A percentile compares a stretch with the other conserved stretches of the same genome.
Conservation (phyloP, 23 red algal species). For the Gracilariopsis chorda region DNA sequence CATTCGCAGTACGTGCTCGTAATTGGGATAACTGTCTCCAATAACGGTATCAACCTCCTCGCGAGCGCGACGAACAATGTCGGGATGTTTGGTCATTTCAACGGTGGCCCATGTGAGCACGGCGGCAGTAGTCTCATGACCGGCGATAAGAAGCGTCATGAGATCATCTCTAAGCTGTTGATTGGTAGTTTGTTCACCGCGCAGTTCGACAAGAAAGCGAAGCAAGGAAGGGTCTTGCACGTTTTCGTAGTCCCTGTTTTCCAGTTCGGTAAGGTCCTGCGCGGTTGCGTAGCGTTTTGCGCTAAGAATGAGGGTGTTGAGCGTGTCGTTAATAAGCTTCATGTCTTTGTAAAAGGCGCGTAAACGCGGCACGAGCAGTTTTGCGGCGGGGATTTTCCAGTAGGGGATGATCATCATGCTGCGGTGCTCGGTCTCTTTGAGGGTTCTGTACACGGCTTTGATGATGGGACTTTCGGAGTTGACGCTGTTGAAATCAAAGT, state of each 20-base stretch:
- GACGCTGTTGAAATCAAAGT: conserved; percentile 75
- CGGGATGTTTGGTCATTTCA: conserved; percentile 66
- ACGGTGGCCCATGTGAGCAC: conserved; percentile 81
- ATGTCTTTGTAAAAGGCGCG: conserved; percentile 70
- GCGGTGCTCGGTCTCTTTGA: conserved; percentile 82
- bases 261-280: conserved; percentile 56
- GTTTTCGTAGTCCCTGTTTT: conserved; percentile 71
- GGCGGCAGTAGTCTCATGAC: conserved; percentile 87
- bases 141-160: conserved; percentile 85
- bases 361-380: conserved; percentile 53
- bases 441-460: conserved; percentile 80
- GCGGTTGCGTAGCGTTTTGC: conserved; percentile 33
- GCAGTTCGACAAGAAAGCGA: conserved; percentile 78
- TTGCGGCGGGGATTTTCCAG: conserved; percentile 67
- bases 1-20: conserved; percentile 58
- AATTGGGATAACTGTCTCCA: conserved; percentile 58
- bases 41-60: conserved; percentile 79
- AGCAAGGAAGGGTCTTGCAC: conserved; percentile 71
- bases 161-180: conserved; percentile 88
- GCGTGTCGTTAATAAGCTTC: conserved; percentile 74
- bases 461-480: conserved; percentile 72
- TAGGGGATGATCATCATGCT: conserved; percentile 60
- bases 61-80: conserved; percentile 43
- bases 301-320: conserved; percentile 55
- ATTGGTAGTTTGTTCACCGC: conserved; percentile 78